Conservation (phyloP, 495 filamentous ascomycete species). For the Delitschia confertaspora region DNA sequence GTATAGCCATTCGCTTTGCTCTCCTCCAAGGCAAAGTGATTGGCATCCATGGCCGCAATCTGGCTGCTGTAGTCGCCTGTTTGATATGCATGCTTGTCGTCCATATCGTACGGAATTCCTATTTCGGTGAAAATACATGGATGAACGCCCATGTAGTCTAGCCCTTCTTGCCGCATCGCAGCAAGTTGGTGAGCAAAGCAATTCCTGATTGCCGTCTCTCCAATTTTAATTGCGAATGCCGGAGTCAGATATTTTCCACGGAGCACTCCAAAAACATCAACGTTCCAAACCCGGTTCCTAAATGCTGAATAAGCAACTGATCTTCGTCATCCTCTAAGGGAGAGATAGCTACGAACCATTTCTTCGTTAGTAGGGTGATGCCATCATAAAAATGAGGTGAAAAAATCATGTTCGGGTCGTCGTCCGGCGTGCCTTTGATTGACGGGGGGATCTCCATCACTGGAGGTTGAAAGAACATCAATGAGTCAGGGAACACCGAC, state of each 20-base stretch:
- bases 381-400: constrained; percentile 96
- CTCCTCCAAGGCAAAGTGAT: constrained; percentile 85
- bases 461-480: constrained; percentile 86
- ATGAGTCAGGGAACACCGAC: constrained; percentile 63
- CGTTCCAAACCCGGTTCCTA: constrained; percentile 87
- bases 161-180: constrained; percentile 79
- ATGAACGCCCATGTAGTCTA: constrained; percentile 80
- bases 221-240: constrained; percentile 82
- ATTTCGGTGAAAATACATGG: constrained; percentile 91
- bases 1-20: constrained; percentile 73
- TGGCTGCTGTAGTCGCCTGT: constrained; percentile 96
- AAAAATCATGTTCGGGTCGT: constrained; percentile 84
- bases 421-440: constrained; percentile 79
- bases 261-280: constrained; percentile 87
- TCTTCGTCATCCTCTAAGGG: background rate
- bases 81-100: constrained; percentile 86
- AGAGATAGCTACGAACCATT: constrained; percentile 60
- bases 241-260: constrained; percentile 81
- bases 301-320: constrained; percentile 8
- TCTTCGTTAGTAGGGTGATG: constrained; percentile 92
- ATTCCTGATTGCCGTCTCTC: constrained; percentile 91
- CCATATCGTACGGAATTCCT: constrained; percentile 98
- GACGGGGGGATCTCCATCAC: constrained; percentile 83
- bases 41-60: constrained; percentile 90
- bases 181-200: constrained; percentile 88